Evolutionary conservation across 2,329 filamentous ascomycete genomes (phyloP).

Genomic region (Sclerotinia nivalis): DNA sequence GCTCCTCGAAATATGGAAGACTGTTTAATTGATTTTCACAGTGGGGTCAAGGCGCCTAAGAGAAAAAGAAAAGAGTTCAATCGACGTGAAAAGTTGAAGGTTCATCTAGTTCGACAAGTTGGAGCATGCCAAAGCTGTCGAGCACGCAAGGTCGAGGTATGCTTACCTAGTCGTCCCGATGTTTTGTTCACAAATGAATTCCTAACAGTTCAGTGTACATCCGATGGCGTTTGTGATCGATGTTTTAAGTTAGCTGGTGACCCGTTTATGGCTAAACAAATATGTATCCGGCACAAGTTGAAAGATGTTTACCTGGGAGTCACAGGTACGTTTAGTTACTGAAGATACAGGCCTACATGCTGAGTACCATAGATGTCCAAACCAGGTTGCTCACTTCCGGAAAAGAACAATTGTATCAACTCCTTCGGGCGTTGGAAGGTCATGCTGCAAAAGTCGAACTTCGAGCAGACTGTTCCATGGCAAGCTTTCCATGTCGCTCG

Average conservation of each 20-base stretch:
- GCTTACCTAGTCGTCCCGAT: neutral
- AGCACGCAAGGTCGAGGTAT: slow-evolving; percentile 29
- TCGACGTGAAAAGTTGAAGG: slow-evolving; percentile 26
- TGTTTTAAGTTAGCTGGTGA: slow-evolving; percentile 26
- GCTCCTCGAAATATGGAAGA: slow-evolving; percentile 15
- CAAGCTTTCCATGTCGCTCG: slow-evolving; percentile 25
- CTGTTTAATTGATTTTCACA: slow-evolving; percentile 13
- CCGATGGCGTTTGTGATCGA: slow-evolving; percentile 26
- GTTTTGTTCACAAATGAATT: neutral
- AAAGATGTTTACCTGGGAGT: slow-evolving; percentile 29
- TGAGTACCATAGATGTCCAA: slow-evolving; percentile 23
- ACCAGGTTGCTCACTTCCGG: slow-evolving; percentile 24
- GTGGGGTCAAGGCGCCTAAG: slow-evolving; percentile 15
- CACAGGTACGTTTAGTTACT: slow-evolving; percentile 21
- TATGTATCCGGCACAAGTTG: slow-evolving; percentile 29
- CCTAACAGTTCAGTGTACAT: slow-evolving; percentile 27
- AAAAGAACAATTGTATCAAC: slow-evolving; percentile 16
- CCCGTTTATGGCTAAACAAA: slow-evolving; percentile 23
- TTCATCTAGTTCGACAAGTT: slow-evolving; percentile 26
- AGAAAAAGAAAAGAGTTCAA: slow-evolving; percentile 28
- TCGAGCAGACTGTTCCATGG: slow-evolving; percentile 17
- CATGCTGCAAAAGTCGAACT: slow-evolving; percentile 26
- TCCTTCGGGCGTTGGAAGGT: slow-evolving; percentile 7
- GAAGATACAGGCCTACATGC: neutral
- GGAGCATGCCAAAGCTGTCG: slow-evolving; percentile 28